phyloP scores from a whole-genome alignment of 331 rosid genomes.

The Pyrus hybrid region DNA sequence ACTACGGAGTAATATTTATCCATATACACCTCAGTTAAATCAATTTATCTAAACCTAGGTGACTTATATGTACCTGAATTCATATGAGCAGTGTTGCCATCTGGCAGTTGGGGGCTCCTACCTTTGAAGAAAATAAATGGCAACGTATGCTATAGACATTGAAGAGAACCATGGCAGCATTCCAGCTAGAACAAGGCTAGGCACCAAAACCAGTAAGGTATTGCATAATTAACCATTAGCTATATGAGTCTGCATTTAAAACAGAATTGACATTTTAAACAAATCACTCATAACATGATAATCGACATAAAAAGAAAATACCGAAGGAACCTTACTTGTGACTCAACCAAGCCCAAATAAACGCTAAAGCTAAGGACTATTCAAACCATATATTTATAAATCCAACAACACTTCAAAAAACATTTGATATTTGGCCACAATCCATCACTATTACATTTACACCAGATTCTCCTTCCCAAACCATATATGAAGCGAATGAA shows the following conservation, averaged over 20 bases:
- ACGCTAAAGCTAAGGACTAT: too few relatives aligned
- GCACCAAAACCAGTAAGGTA: constrained; percentile 33
- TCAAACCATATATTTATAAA: too few relatives aligned
- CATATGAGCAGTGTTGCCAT: constrained; percentile 50
- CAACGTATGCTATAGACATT: constrained; percentile 35
- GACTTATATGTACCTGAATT: constrained; percentile 36
- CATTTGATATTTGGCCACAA: too few relatives aligned
- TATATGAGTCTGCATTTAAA: background rate
- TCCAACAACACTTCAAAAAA: too few relatives aligned
- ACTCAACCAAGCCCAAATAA: background rate
- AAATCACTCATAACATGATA: background rate
- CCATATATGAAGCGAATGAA: too few relatives aligned
- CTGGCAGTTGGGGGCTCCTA: constrained; percentile 87
- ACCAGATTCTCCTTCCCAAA: too few relatives aligned
- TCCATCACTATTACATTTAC: too few relatives aligned
- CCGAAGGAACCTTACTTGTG: background rate
- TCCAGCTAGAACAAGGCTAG: constrained; percentile 59
- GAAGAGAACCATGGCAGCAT: constrained; percentile 74
- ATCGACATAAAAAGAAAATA: background rate
- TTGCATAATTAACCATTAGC: background rate
- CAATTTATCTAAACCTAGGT: background rate
- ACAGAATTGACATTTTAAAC: too few relatives aligned
- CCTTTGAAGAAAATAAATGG: constrained; percentile 83
- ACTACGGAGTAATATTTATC: background rate
- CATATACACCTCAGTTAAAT: too few relatives aligned